These are phyloP conservation scores for Chaetomiaceae sp. DNA, from an alignment of 2,329 filamentous ascomycete species.

Conservation along the genomic window DNA sequence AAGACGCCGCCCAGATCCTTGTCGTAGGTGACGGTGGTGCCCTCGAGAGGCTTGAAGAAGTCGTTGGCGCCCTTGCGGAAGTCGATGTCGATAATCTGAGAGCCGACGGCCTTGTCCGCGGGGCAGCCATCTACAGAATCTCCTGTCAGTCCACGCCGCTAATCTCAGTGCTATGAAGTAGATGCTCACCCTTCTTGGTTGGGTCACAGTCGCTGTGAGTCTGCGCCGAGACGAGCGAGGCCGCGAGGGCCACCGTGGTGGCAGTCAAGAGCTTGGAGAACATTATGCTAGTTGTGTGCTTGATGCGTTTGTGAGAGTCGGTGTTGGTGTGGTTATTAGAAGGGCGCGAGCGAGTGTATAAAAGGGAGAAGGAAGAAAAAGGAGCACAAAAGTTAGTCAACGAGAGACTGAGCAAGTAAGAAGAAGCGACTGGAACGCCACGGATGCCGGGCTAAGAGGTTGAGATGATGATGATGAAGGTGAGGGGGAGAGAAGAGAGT, in stretches of 20 bases:
- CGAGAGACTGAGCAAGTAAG: too few species aligned
- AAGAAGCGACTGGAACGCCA: conserved; percentile 15
- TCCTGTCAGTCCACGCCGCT: not conserved
- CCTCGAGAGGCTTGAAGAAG: conserved; percentile 41
- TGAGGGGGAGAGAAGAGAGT: conserved; percentile 1
- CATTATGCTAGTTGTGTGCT: conserved; percentile 32
- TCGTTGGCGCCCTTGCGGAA: conserved; percentile 67
- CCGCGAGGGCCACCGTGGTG: conserved; percentile 43
- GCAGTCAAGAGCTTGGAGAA: conserved; percentile 39
- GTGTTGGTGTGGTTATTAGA: conserved; percentile 3
- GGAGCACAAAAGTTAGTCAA: too few species aligned
- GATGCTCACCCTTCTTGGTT: conserved; percentile 34
- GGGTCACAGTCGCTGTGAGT: conserved; percentile 53
- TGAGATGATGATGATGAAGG: not conserved
- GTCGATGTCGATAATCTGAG: conserved; percentile 52
- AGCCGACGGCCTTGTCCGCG: conserved; percentile 69
- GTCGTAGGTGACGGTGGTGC: conserved; percentile 45
- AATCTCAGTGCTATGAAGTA: not conserved
- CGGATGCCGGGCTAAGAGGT: conserved; percentile 5
- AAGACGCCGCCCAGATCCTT: conserved; percentile 45
- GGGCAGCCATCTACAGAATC: conserved; percentile 61
- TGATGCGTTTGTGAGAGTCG: too few species aligned
- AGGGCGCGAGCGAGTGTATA: too few species aligned
- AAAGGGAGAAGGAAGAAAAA: not conserved
- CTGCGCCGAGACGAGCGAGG: conserved; percentile 48